These are phyloP conservation scores for Rubroshorea leprosula DNA, from an alignment of 345 rosid species.

Conservation along the genomic window DNA sequence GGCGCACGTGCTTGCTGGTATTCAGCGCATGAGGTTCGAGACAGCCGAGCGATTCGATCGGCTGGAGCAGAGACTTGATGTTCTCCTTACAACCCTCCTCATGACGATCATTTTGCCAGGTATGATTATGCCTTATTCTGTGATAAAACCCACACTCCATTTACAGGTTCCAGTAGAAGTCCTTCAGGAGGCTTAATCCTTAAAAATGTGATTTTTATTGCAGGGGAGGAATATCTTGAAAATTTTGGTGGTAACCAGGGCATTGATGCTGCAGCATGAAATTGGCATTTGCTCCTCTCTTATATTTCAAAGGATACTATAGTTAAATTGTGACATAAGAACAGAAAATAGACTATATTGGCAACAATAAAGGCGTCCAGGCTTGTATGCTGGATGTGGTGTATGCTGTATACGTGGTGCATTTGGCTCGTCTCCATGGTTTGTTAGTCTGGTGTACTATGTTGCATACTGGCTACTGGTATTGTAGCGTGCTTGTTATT, in stretches of 20 bases:
- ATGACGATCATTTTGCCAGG: conserved; percentile 66
- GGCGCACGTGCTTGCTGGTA: too few species aligned
- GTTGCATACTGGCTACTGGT: too few species aligned
- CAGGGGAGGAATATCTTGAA: conserved; percentile 76
- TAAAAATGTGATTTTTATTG: conserved; percentile 12
- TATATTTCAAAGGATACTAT: too few species aligned
- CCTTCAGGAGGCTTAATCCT: background rate
- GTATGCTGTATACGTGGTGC: too few species aligned
- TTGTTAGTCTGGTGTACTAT: too few species aligned
- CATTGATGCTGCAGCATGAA: conserved; percentile 48
- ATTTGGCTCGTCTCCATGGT: too few species aligned
- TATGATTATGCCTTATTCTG: conserved; percentile 13
- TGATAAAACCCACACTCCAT: background rate
- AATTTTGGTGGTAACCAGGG: conserved; percentile 31
- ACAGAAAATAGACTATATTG: background rate
- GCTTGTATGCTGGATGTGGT: too few species aligned
- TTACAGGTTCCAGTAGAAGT: background rate
- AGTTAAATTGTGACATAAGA: background rate
- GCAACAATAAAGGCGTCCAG: too few species aligned
- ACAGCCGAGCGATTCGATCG: too few species aligned
- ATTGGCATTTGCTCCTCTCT: background rate
- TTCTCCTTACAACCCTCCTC: conserved; percentile 66
- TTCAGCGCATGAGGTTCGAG: too few species aligned
- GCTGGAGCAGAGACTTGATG: conserved; percentile 66
- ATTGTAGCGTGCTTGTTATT: too few species aligned